Percentiles rank a stretch among this genome's conserved stretches.
phyloP scores from a whole-genome alignment of 2,329 filamentous ascomycete genomes.

The Diaporthe amygdali region DNA sequence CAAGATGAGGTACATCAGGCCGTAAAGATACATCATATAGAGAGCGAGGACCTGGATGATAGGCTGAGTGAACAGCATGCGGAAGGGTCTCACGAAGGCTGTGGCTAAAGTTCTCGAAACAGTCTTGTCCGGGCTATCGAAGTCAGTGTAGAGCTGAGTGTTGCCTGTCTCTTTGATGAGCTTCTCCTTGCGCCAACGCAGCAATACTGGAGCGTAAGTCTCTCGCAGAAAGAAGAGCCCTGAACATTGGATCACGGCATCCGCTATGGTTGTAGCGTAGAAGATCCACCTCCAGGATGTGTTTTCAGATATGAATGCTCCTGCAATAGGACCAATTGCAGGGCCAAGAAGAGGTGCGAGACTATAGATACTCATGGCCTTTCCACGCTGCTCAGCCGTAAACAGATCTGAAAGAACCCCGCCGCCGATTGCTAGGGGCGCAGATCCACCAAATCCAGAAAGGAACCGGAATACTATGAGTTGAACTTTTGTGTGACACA shows the following conservation, averaged over 20 bases:
- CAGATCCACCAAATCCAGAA: slow-evolving; percentile 62
- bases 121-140: slow-evolving; percentile 50
- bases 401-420: slow-evolving; percentile 56
- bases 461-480: slow-evolving; percentile 65
- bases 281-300: slow-evolving; percentile 78
- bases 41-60: slow-evolving; percentile 57
- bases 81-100: slow-evolving; percentile 53
- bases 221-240: slow-evolving; percentile 67
- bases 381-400: slow-evolving; percentile 64
- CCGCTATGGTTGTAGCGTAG: slow-evolving; percentile 67
- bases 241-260: slow-evolving; percentile 63
- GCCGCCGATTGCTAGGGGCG: slow-evolving; percentile 52
- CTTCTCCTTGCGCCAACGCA: slow-evolving; percentile 56
- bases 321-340: slow-evolving; percentile 68
- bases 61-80: slow-evolving; percentile 56
- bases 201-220: slow-evolving; percentile 69
- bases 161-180: slow-evolving; percentile 66
- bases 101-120: slow-evolving; percentile 39
- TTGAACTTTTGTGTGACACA: slow-evolving; percentile 53
- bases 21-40: slow-evolving; percentile 58
- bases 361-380: slow-evolving; percentile 66
- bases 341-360: slow-evolving; percentile 69
- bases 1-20: slow-evolving; percentile 57
- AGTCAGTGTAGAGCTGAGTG: slow-evolving; percentile 49
- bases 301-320: slow-evolving; percentile 68